phyloP scores from a whole-genome alignment of 768 basidiomycete genomes.

The Phylloporus scabripes region DNA sequence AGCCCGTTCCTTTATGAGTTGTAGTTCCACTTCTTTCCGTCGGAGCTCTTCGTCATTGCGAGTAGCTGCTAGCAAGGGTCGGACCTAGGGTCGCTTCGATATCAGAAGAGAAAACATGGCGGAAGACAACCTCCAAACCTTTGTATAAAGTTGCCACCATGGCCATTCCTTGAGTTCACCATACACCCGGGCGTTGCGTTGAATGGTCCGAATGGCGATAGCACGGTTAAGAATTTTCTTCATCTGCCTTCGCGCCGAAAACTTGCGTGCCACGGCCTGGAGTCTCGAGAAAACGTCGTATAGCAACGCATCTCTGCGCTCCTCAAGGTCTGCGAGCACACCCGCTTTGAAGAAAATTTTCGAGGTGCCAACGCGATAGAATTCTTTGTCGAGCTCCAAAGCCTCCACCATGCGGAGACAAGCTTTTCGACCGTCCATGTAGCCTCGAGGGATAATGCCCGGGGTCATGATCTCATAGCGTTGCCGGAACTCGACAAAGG shows the following conservation, averaged over 20 bases:
- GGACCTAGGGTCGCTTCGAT: conserved; percentile 48
- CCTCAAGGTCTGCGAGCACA: conserved; percentile 93
- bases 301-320: conserved; percentile 80
- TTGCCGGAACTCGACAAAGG: conserved; percentile 95
- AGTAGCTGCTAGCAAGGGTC: conserved; percentile 89
- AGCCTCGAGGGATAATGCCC: conserved; percentile 87
- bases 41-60: conserved; percentile 88
- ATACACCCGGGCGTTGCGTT: conserved; percentile 90
- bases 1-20: conserved; percentile 74
- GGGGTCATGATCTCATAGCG: conserved; percentile 96
- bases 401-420: conserved; percentile 87
- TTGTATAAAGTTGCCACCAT: conserved; percentile 98
- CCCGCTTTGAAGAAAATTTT: conserved; percentile 99
- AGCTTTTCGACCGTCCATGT: conserved; percentile 97
- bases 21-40: conserved; percentile 79
- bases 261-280: conserved; percentile 84
- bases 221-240: conserved; percentile 94
- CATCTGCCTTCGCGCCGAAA: conserved; percentile 82
- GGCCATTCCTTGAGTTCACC: conserved; percentile 91
- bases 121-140: conserved; percentile 40
- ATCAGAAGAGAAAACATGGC: conserved; percentile 1
- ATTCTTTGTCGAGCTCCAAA: conserved; percentile 77
- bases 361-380: conserved; percentile 89
- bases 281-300: conserved; percentile 85
- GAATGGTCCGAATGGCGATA: conserved; percentile 85